Evolutionary conservation across 2,329 filamentous ascomycete species (phyloP).

Genomic region (Verticillium longisporum): DNA sequence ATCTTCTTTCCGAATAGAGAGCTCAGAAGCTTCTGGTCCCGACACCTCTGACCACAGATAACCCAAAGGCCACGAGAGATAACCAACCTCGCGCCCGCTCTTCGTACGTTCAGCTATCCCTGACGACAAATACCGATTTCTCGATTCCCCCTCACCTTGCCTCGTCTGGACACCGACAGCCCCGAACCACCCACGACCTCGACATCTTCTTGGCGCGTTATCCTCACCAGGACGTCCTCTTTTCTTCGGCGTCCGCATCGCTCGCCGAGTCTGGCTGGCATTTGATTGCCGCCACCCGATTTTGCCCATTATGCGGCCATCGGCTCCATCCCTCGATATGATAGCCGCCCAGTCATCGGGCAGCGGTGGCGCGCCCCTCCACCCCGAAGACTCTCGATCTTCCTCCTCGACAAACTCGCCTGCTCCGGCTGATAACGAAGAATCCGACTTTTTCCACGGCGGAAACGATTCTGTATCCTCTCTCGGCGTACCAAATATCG

Average conservation of each 20-base stretch:
- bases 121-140: conserved; percentile 2
- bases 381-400: conserved; percentile 45
- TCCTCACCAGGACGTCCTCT: not conserved
- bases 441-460: conserved; percentile 86
- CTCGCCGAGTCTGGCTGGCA: not conserved
- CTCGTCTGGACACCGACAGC: conserved; percentile 3
- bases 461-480: conserved; percentile 93
- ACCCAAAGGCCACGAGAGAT: not conserved
- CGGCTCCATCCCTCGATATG: conserved; percentile 19
- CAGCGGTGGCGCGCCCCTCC: conserved; percentile 22
- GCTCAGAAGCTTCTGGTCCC: not conserved
- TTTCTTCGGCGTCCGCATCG: not conserved
- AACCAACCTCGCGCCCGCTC: not conserved
- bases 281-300: conserved; percentile 1
- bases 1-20: not conserved
- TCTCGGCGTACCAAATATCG: conserved; percentile 70
- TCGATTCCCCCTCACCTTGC: conserved; percentile 5
- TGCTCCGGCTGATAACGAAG: conserved; percentile 71
- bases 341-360: conserved; percentile 15
- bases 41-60: not conserved
- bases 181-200: conserved; percentile 3
- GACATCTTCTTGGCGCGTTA: not conserved
- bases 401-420: conserved; percentile 70
- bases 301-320: conserved; percentile 15
- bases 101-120: not conserved